Evolutionary conservation across 2,329 filamentous ascomycete genomes (phyloP).

Genomic region (Botrytis medusae): DNA sequence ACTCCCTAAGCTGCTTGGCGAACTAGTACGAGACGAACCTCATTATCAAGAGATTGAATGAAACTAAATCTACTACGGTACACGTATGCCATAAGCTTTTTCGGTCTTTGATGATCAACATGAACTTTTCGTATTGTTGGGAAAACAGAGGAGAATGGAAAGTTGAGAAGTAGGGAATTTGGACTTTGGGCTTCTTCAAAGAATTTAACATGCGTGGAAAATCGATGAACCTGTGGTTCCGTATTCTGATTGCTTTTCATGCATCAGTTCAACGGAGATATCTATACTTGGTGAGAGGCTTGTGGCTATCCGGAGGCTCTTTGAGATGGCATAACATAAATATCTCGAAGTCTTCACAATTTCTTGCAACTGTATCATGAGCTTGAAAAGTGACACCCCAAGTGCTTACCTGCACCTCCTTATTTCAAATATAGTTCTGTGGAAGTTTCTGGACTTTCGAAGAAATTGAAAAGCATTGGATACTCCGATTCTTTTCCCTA

Average conservation of each 20-base stretch:
- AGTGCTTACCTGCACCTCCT: neutral
- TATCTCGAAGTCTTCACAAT: neutral
- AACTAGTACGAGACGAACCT: neutral
- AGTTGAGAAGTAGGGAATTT: neutral
- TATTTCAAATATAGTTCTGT: neutral
- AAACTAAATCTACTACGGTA: neutral
- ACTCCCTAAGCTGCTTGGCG: neutral
- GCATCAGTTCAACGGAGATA: neutral
- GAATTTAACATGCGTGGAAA: neutral
- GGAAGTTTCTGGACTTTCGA: neutral
- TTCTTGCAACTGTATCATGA: neutral
- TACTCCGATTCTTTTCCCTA: neutral
- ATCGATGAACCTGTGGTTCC: neutral
- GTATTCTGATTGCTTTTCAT: no score
- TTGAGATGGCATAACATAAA: neutral
- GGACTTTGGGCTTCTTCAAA: neutral
- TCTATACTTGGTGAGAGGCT: neutral
- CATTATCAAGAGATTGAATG: neutral
- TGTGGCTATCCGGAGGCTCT: neutral
- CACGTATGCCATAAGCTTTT: neutral
- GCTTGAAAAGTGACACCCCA: neutral
- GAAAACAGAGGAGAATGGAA: neutral
- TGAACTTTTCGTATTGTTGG: neutral
- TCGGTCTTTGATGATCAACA: neutral
- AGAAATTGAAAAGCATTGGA: neutral